Conservation (phyloP, 257 asterid species). For the Nemophila menziesii region DNA sequence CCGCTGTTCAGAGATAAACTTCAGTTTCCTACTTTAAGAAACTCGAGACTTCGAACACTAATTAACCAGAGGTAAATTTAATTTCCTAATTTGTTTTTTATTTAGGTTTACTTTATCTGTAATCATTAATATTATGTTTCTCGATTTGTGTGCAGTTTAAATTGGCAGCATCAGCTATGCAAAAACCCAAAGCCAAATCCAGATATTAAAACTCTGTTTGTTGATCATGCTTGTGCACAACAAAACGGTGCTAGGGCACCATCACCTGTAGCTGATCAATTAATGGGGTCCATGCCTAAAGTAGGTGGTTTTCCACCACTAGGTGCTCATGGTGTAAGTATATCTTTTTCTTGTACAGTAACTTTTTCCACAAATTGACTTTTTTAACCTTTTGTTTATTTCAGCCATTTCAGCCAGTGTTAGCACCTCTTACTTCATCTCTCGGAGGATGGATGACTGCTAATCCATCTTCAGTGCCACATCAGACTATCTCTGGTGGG, state of each 20-base stretch:
- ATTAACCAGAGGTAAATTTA: conserved; percentile 3
- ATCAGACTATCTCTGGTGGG: conserved; percentile 2
- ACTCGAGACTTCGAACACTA: conserved; percentile 4
- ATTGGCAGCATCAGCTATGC: conserved; percentile 7
- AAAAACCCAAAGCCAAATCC: conserved; percentile 7
- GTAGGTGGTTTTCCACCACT: conserved; percentile 3
- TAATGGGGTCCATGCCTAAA: conserved; percentile 2
- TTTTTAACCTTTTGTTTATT: neutral
- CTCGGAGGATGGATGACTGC: conserved; percentile 7
- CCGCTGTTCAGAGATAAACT: conserved; percentile 2
- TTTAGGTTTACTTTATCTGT: neutral
- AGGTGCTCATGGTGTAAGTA: conserved; percentile 4
- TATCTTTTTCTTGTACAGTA: neutral
- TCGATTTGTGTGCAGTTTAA: conserved; percentile 3
- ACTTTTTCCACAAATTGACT: no score
- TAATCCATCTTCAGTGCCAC: conserved; percentile 3
- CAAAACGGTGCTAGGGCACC: conserved; percentile 2
- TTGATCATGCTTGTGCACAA: conserved; percentile 6
- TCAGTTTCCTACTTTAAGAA: conserved; percentile 3
- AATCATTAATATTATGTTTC: neutral
- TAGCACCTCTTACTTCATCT: conserved; percentile 3
- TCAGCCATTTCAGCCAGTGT: conserved; percentile 2
- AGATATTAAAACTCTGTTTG: conserved; percentile 3
- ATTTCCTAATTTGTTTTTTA: no score
- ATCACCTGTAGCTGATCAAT: neutral